These are phyloP conservation scores for Alloteropsis angusta DNA, from an alignment of 202 grass and related monocot species.

Conservation along the genomic window DNA sequence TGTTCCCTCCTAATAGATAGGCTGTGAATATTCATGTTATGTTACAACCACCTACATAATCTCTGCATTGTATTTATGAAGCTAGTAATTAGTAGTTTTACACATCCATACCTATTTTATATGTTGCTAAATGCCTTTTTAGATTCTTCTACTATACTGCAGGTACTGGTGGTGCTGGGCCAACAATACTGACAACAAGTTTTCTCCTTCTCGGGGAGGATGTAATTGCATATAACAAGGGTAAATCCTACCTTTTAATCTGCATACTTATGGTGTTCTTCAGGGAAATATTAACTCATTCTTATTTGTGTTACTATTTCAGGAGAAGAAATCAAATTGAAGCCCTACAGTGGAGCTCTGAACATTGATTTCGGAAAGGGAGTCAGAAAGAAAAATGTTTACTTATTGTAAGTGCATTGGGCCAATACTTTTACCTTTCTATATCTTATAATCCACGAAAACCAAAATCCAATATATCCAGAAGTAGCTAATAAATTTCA, in stretches of 20 bases:
- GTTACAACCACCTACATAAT: neutral
- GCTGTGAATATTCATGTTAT: neutral
- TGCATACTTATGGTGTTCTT: neutral
- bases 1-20: neutral
- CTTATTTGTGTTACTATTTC: slow-evolving; percentile 6
- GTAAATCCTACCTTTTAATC: slow-evolving; percentile 26
- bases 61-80: neutral
- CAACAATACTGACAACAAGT: slow-evolving; percentile 82
- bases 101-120: neutral
- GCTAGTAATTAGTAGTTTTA: neutral
- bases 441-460: neutral
- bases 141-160: slow-evolving; percentile 95
- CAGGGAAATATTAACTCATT: neutral
- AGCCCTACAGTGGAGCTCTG: slow-evolving; percentile 80
- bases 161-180: slow-evolving; percentile 83
- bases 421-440: neutral
- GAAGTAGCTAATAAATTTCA: slow-evolving; percentile 1
- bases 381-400: slow-evolving; percentile 75
- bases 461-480: neutral
- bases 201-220: slow-evolving; percentile 85
- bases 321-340: slow-evolving; percentile 82
- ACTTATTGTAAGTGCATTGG: slow-evolving; percentile 64
- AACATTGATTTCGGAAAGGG: slow-evolving; percentile 94
- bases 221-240: slow-evolving; percentile 92
- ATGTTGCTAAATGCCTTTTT: slow-evolving; percentile 55